These are phyloP conservation scores for Rusavskia elegans DNA, from an alignment of 495 filamentous ascomycete genomes.

Conservation along the genomic window DNA sequence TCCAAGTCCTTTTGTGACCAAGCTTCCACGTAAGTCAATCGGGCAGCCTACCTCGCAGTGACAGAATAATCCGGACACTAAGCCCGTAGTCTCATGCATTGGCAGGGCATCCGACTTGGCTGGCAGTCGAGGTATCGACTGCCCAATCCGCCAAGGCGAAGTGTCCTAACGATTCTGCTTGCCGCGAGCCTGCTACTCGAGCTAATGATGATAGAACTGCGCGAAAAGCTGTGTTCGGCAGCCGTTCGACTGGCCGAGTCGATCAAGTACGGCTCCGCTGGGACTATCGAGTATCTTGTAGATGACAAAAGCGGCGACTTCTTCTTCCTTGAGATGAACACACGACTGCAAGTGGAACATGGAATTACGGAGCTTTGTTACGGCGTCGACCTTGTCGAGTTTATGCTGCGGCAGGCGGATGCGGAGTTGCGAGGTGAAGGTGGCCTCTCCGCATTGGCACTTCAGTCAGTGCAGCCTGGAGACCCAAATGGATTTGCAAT, in stretches of 20 bases:
- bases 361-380: constrained; percentile 46
- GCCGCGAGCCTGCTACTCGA: too few relatives aligned
- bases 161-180: too few relatives aligned
- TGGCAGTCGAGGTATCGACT: too few relatives aligned
- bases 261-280: constrained; percentile 41
- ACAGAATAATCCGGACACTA: too few relatives aligned
- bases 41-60: too few relatives aligned
- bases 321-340: constrained; percentile 59
- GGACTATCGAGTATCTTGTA: constrained; percentile 50
- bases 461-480: constrained; percentile 19
- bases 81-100: too few relatives aligned
- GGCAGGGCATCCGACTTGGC: too few relatives aligned
- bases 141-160: too few relatives aligned
- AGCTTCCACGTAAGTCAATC: constrained; percentile 15
- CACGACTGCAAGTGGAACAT: constrained; percentile 51
- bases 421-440: constrained; percentile 23
- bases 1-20: constrained; percentile 34
- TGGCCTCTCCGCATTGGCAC: constrained; percentile 19
- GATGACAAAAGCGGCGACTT: constrained; percentile 40
- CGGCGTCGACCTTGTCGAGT: constrained; percentile 39
- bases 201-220: constrained; percentile 17
- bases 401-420: constrained; percentile 39
- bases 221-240: constrained; percentile 30
- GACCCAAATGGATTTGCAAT: constrained; percentile 33
- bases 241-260: constrained; percentile 34